These are phyloP conservation scores for Cordyceps militaris DNA, from an alignment of 2,329 filamentous ascomycete genomes.

Conservation along the genomic window DNA sequence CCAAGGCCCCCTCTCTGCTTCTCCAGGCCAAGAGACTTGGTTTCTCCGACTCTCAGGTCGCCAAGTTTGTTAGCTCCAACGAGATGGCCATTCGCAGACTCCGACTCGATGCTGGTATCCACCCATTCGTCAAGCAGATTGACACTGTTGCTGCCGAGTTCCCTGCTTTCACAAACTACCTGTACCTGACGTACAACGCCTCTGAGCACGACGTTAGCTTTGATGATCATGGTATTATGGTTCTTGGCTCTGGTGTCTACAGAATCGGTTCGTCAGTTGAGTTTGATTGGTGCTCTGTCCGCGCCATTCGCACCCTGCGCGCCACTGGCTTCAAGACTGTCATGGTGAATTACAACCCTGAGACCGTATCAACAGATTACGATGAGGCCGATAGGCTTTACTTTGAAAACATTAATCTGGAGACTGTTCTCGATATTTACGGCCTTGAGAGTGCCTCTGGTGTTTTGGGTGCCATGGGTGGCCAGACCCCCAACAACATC, in stretches of 20 bases:
- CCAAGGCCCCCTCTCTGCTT: conserved; percentile 57
- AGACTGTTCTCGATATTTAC: conserved; percentile 90
- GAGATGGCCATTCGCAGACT: conserved; percentile 81
- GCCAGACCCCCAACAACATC: conserved; percentile 97
- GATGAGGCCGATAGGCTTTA: conserved; percentile 92
- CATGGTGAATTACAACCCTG: conserved; percentile 93
- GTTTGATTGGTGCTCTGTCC: conserved; percentile 98
- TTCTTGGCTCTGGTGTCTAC: conserved; percentile 92
- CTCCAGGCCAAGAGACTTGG: conserved; percentile 86
- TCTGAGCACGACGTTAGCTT: conserved; percentile 78
- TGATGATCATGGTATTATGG: conserved; percentile 89
- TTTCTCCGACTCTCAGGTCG: conserved; percentile 88
- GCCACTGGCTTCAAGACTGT: conserved; percentile 84
- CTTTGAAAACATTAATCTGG: conserved; percentile 90
- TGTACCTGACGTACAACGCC: conserved; percentile 94
- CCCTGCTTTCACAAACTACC: conserved; percentile 88
- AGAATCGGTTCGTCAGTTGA: conserved; percentile 96
- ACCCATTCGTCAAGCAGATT: conserved; percentile 92
- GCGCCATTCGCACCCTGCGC: conserved; percentile 84
- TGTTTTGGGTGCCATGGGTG: conserved; percentile 91
- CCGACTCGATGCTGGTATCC: conserved; percentile 78
- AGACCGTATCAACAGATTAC: conserved; percentile 85
- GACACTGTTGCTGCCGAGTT: conserved; percentile 98
- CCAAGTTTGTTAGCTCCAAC: conserved; percentile 90
- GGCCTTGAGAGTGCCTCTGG: conserved; percentile 76